These are phyloP conservation scores for Magnusiomyces suaveolens DNA, from an alignment of 1,139 yeast genomes.

Conservation along the genomic window DNA sequence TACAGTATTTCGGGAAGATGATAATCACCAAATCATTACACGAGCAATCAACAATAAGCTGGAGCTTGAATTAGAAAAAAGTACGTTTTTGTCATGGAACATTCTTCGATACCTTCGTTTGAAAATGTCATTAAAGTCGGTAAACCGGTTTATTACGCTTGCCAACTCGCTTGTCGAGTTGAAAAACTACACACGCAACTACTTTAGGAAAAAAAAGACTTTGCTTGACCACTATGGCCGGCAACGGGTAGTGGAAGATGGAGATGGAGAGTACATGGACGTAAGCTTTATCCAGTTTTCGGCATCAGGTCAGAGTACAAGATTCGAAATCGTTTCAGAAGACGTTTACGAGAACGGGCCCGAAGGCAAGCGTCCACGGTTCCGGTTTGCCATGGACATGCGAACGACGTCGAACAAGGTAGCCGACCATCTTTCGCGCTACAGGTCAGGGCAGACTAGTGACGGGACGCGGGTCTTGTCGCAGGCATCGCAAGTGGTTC, in stretches of 20 bases:
- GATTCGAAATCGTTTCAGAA: neutral
- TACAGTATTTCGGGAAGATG: neutral
- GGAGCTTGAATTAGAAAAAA: neutral
- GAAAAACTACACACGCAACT: neutral
- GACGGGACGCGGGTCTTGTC: neutral
- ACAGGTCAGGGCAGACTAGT: neutral
- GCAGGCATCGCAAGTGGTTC: neutral
- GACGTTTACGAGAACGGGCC: neutral
- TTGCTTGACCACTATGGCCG: neutral
- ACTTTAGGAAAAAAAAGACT: neutral
- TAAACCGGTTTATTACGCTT: neutral
- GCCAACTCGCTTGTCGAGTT: neutral
- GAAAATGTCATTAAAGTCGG: neutral
- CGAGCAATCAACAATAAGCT: neutral
- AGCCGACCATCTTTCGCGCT: neutral
- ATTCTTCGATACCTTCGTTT: neutral
- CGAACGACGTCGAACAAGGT: neutral
- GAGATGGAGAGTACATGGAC: neutral
- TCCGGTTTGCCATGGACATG: neutral
- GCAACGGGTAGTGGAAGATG: neutral
- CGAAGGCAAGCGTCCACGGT: neutral
- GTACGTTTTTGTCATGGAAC: neutral
- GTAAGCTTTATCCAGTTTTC: neutral
- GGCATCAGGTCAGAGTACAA: neutral
- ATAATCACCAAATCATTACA: neutral